Evolutionary conservation across 2,329 filamentous ascomycete genomes (phyloP), one percentile per base, ranked within the genome.

Genomic region (Cladorrhinum sp.): DNA sequence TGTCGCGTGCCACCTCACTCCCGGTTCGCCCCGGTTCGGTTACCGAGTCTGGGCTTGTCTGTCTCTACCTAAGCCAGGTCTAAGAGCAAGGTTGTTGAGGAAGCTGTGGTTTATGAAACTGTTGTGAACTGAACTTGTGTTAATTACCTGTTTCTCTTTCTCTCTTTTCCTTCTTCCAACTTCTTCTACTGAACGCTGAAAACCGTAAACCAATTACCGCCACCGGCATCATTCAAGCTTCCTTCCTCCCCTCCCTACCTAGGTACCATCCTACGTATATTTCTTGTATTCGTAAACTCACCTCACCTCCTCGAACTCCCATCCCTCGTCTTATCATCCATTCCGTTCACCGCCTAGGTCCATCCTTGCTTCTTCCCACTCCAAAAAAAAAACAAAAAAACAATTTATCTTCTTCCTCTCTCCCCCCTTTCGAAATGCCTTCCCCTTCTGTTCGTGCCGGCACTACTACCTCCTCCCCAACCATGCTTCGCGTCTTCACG

Each of bases 401-500:
- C n/a, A n/a, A n/a, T n/a, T n/a, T n/a, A n/a, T n/a, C n/a, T n/a
- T n/a, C n/a, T n/a, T n/a, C n/a, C n/a, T n/a, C 49, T 12, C 5
- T 12, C 21, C 14, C 20, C 8, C 16, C 21, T 16, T 36, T 21
- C 52, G 36, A 36, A 30, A 57, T 57, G 55, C 21, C 24, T 6
- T 49, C 55, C 20, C 18, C 18, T 30, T 26, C 56, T 14, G n/a
- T 48, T 24, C 16, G 18, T 53, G 21, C 56, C 28, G 14, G n/a
- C 14, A 21, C 56, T 12, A 26, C 56, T 24, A n/a, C 33, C 12
- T 16, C 48, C 9, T 21, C 50, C n/a, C 55, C 55, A 20, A 24
- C 55, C 18, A 51, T 50, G 48, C 42, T 30, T 26, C 55, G 48
- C n/a, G 55, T 30, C 55, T 49, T 36, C 26, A 28, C 26, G 26